phyloP scores from a whole-genome alignment of 805 yeast genomes.

The Peterozyma toletana region DNA sequence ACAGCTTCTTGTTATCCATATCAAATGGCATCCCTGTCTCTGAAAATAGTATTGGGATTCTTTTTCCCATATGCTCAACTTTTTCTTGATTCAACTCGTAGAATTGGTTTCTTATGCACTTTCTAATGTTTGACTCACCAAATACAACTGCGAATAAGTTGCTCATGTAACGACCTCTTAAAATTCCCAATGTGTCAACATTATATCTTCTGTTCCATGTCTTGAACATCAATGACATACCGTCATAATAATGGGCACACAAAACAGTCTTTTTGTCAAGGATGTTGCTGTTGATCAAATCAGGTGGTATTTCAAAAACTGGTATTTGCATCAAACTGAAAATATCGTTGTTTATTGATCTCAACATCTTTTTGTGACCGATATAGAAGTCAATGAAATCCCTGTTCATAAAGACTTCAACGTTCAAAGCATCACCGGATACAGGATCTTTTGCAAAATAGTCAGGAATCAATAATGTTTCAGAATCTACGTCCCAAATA shows the following conservation, averaged over 20 bases:
- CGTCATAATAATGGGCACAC: slow-evolving; percentile 92
- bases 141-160: slow-evolving; percentile 73
- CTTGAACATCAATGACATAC: slow-evolving; percentile 86
- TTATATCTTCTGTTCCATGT: slow-evolving; percentile 79
- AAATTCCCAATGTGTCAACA: slow-evolving; percentile 83
- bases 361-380: slow-evolving; percentile 38
- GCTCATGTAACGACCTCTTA: slow-evolving; percentile 67
- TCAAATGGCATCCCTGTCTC: slow-evolving; percentile 99
- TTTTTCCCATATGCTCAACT: slow-evolving; percentile 45
- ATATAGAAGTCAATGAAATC: slow-evolving; percentile 59
- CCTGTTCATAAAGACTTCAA: slow-evolving; percentile 52
- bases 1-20: slow-evolving; percentile 79
- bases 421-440: slow-evolving; percentile 34
- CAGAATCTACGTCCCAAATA: slow-evolving; percentile 54
- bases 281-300: slow-evolving; percentile 40
- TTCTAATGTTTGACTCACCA: slow-evolving; percentile 76
- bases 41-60: slow-evolving; percentile 71
- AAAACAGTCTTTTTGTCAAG: slow-evolving; percentile 61
- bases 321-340: slow-evolving; percentile 76
- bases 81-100: slow-evolving; percentile 63
- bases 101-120: slow-evolving; percentile 63
- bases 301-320: slow-evolving; percentile 72
- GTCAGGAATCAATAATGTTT: slow-evolving; percentile 35
- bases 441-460: slow-evolving; percentile 40
- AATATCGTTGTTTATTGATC: slow-evolving; percentile 35